These are phyloP conservation scores for Syzygium grande DNA, from an alignment of 345 rosid genomes.

Conservation along the genomic window DNA sequence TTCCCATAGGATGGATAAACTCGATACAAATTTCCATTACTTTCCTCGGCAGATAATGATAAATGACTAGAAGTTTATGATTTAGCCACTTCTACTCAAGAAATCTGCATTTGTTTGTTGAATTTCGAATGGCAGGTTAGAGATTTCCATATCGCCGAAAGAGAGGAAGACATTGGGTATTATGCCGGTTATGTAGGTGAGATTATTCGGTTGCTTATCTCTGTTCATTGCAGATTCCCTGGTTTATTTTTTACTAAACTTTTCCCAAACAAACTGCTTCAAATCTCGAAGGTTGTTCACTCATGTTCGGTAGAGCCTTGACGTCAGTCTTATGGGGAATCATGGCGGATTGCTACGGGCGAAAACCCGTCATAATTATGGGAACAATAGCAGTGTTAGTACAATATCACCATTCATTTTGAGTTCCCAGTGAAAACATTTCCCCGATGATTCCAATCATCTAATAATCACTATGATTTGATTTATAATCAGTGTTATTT, in stretches of 20 bases:
- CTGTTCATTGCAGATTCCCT: neutral
- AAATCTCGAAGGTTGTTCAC: conserved; percentile 52
- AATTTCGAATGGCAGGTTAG: conserved; percentile 30
- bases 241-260: neutral
- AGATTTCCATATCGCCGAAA: conserved; percentile 60
- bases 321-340: conserved; percentile 86
- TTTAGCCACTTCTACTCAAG: neutral
- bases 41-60: neutral
- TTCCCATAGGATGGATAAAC: neutral
- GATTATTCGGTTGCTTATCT: conserved; percentile 8
- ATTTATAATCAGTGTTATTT: conserved; percentile 52
- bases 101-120: neutral
- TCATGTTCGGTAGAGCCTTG: conserved; percentile 83
- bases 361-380: conserved; percentile 75
- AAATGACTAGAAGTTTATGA: neutral
- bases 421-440: neutral
- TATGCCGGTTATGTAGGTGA: conserved; percentile 90
- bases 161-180: conserved; percentile 83
- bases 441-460: neutral
- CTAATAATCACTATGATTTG: neutral
- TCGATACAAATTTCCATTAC: neutral
- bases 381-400: conserved; percentile 78
- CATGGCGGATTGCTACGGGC: conserved; percentile 81
- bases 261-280: neutral
- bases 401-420: neutral